Evolutionary conservation across 2,329 filamentous ascomycete species (phyloP), one percentile per base, ranked within the genome.

Genomic region (Aspergillus intermedius): DNA sequence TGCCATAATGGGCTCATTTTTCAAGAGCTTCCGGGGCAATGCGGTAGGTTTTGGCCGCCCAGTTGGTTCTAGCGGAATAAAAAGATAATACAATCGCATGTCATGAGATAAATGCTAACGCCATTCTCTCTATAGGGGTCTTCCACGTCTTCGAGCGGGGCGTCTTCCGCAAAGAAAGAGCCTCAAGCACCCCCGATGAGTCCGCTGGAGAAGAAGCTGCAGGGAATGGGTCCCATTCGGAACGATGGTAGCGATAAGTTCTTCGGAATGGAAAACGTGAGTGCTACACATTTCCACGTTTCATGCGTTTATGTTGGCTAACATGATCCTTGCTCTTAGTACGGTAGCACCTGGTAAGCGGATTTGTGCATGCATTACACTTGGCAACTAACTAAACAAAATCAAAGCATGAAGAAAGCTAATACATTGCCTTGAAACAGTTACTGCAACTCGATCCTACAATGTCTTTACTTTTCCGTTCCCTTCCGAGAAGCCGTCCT

Each of bases 361-460:
- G 32, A 15, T 39, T 40, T 30, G n/a, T 43, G 43, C 35, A n/a
- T 30, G 17, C 35, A 30, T 30, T 4, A 30, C 25, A 12, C 25
- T 30, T 30, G 25, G 25, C 25, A 30, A 30, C 25, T 9, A 37
- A 37, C n/a, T 6, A 37, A 15, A 15, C n/a, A 15, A 37, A 37
- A 37, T n/a, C 10, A 19, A 37, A 17, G 5, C 21, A 22, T 22
- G 13, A n/a, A 37, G 5, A 37, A 7, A 5, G 19, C 54, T 58
- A 42, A 53, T 40, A 8, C 10, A 34, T 37, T 21, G 8, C 15
- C 22, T 46, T 17, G 22, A 10, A 34, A 37, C 70, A 97, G 91
- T 69, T 98, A 98, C 73, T 95, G 89, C 75, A 98, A 98, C 72
- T 98, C 93, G 12, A 95, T 98, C 62, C 81, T 98, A 50, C 93